Percentiles rank a stretch among this genome's conserved stretches.
Evolutionary conservation across 495 filamentous ascomycete genomes (phyloP).

Genomic region (Extremus antarcticus): DNA sequence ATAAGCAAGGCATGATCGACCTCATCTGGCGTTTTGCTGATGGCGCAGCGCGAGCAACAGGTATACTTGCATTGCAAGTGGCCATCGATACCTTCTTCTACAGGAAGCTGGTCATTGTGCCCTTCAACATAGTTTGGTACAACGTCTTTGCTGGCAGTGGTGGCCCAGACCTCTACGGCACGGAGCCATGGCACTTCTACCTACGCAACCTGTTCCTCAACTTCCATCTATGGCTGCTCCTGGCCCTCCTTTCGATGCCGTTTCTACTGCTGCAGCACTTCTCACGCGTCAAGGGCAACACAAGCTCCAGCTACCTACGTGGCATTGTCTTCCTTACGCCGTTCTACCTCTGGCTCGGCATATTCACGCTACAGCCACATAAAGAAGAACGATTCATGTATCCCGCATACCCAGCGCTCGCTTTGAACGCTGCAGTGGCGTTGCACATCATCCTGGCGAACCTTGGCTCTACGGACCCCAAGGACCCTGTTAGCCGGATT

Average conservation of each 20-base stretch:
- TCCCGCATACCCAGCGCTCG: slow-evolving; percentile 83
- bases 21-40: slow-evolving; percentile 43
- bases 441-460: slow-evolving; percentile 66
- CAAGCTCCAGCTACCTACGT: slow-evolving; percentile 45
- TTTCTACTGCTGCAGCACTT: slow-evolving; percentile 41
- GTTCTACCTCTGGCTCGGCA: slow-evolving; percentile 88
- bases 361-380: slow-evolving; percentile 87
- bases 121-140: slow-evolving; percentile 90
- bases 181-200: slow-evolving; percentile 96
- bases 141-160: slow-evolving; percentile 74
- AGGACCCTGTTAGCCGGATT: slow-evolving; percentile 53
- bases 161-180: slow-evolving; percentile 90
- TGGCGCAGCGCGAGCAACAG: slow-evolving; percentile 53
- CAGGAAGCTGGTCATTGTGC: slow-evolving; percentile 60
- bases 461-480: slow-evolving; percentile 57
- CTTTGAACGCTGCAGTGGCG: slow-evolving; percentile 80
- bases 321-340: slow-evolving; percentile 67
- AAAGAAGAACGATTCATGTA: slow-evolving; percentile 99
- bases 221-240: slow-evolving; percentile 86
- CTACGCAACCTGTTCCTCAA: slow-evolving; percentile 83
- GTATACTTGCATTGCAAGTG: slow-evolving; percentile 60
- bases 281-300: slow-evolving; percentile 33
- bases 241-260: slow-evolving; percentile 67
- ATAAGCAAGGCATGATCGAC: slow-evolving; percentile 20
- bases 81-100: slow-evolving; percentile 73